These are phyloP conservation scores for Nemania bipapillata DNA, from an alignment of 2,329 filamentous ascomycete genomes.

Conservation along the genomic window DNA sequence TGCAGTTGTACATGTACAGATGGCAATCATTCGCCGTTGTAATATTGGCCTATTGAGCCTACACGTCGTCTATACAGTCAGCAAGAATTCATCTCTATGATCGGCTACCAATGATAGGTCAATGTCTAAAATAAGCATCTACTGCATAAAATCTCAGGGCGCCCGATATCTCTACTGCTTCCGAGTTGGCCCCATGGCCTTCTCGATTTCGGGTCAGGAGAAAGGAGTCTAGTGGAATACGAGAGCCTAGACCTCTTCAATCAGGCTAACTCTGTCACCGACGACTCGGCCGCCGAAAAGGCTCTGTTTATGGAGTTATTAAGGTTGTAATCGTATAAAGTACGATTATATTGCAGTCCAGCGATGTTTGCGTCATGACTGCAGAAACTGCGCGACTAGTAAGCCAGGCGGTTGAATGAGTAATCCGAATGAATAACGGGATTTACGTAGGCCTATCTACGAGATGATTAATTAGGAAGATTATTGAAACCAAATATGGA, in stretches of 20 bases:
- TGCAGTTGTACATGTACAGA: not conserved
- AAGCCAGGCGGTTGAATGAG: slow-evolving; percentile 6
- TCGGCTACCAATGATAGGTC: not conserved
- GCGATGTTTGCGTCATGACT: slow-evolving; percentile 14
- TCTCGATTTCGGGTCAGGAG: not conserved
- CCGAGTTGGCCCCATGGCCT: not conserved
- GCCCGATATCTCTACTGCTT: not conserved
- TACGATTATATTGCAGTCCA: slow-evolving; percentile 11
- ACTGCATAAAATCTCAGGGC: not conserved
- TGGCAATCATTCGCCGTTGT: not conserved
- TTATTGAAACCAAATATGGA: slow-evolving; percentile 3
- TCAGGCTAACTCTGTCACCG: slow-evolving; percentile 18
- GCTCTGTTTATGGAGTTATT: not conserved
- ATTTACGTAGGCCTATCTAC: not conserved
- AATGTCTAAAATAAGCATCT: not conserved
- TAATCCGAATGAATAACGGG: not conserved
- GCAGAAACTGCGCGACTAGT: not conserved
- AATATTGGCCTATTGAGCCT: not conserved
- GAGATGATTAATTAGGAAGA: not conserved
- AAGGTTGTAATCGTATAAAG: not conserved
- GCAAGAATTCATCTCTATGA: slow-evolving; percentile 6
- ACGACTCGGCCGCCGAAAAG: not conserved
- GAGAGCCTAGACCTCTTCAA: slow-evolving; percentile 16
- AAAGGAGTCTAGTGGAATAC: not conserved
- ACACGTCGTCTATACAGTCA: slow-evolving; percentile 3